Base-by-base conservation (phyloP, 352 stramenopile genomes). In the Globisporangium radiosum region DNA sequence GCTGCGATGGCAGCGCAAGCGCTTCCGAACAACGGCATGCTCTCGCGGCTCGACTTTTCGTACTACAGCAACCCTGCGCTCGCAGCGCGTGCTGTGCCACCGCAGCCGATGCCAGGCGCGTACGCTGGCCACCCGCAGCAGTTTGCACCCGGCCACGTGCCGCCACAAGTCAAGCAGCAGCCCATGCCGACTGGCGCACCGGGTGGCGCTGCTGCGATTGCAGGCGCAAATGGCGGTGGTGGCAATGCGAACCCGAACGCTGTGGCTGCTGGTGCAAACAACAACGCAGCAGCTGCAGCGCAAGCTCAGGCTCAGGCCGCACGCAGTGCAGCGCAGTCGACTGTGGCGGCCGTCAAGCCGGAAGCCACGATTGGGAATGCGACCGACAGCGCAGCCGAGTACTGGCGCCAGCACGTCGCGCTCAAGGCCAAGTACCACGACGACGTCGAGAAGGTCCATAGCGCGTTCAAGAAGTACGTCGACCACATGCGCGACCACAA, bases 401-500 rank as follows among this genome's bases (percentile, higher is more conserved):
- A 93, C 62, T 93, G 83, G 81, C 75, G 74, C 4, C 82, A 92
- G 62, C 83, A 93, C 36, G 77, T 75, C 14, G 77, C 80, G 39
- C 68, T 93, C 19, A 88, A 89, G 59, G 68, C 73, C 51, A 93
- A 93, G 64, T 89, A 91, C 64, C 75, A 88, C 39, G 77, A 85
- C 53, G 81, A 93, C 48, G 83, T 91, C n/a, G 81, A 89, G 47
- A 93, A 90, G 47, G 83, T 93, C 9, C 83, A 93, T 68, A 91
- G 71, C 40, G 83, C 83, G 14, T 93, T 93, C 60, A 90, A 91
- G 64, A 93, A 93, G 60, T 91, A 91, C 53, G 83, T 93, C 14
- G 83, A 93, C 66, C 83, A 93, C 64, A 91, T 93, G 83, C 90
- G 88, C 56, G 81, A 87, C 60, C 81, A 91, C 42, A 84, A 89